A percentile compares a stretch with the other conserved stretches of the same genome.
phyloP scores from a whole-genome alignment of 805 yeast genomes.

The Cyberlindnera petersonii region DNA sequence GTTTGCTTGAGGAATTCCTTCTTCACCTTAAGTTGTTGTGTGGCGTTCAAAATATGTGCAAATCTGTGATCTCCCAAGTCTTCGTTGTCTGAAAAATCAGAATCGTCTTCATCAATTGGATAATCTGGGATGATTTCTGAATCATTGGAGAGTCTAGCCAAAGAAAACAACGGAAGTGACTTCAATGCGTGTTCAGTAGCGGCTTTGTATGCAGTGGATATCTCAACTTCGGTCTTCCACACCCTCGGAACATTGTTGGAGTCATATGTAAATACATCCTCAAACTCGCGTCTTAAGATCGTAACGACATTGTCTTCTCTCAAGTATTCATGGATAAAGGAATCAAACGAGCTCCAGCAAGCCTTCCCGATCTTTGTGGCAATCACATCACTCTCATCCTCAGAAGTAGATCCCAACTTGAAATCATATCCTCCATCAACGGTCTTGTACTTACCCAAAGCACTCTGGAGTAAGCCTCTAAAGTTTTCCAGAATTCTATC shows the following conservation, averaged over 20 bases:
- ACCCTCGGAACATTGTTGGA: slow-evolving; percentile 75
- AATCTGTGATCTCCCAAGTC: slow-evolving; percentile 42
- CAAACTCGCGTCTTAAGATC: slow-evolving; percentile 75
- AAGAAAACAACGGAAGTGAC: slow-evolving; percentile 51
- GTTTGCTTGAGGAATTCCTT: slow-evolving; percentile 67
- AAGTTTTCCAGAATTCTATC: slow-evolving; percentile 49
- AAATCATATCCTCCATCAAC: slow-evolving; percentile 48
- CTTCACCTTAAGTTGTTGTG: slow-evolving; percentile 53
- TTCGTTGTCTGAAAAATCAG: slow-evolving; percentile 39
- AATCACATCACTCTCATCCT: slow-evolving; percentile 39
- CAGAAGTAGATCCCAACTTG: slow-evolving; percentile 51
- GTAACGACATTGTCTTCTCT: slow-evolving; percentile 62
- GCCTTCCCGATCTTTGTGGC: slow-evolving; percentile 42
- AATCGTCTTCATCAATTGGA: slow-evolving; percentile 37
- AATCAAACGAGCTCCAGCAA: slow-evolving; percentile 65
- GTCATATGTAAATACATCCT: slow-evolving; percentile 79
- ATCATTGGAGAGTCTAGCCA: slow-evolving; percentile 51
- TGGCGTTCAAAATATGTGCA: slow-evolving; percentile 52
- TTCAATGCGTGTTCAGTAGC: slow-evolving; percentile 58
- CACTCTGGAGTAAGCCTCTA: slow-evolving; percentile 29
- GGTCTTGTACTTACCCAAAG: slow-evolving; percentile 30
- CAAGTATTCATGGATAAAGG: slow-evolving; percentile 55
- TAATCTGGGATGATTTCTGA: slow-evolving; percentile 58
- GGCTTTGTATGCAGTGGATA: slow-evolving; percentile 58
- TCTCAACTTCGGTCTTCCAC: slow-evolving; percentile 71